These are phyloP conservation scores for Arthrinium puccinioides DNA, from an alignment of 2,329 filamentous ascomycete genomes.

Conservation along the genomic window DNA sequence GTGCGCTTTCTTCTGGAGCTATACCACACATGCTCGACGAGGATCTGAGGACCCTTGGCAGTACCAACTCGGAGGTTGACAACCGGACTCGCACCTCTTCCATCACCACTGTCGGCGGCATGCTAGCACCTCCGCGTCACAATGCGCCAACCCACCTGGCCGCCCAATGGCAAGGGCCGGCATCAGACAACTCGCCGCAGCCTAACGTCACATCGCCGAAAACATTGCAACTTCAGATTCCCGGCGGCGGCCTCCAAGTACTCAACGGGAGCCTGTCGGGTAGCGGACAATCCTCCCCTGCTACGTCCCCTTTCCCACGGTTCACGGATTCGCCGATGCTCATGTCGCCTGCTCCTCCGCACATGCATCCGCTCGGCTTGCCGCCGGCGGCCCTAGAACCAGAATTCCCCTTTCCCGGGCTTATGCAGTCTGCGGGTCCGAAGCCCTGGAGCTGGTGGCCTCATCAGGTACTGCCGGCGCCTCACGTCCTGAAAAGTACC, in stretches of 20 bases:
- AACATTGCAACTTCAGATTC: constrained; percentile 38
- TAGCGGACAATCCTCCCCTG: constrained; percentile 38
- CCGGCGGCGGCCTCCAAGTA: constrained; percentile 39
- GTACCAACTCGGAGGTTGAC: constrained; percentile 24
- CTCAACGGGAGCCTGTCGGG: constrained; percentile 34
- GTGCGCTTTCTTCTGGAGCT: constrained; percentile 42
- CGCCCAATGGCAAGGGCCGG: constrained; percentile 10
- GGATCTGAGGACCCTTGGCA: constrained; percentile 33
- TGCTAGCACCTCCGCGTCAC: constrained; percentile 22
- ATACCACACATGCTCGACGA: constrained; percentile 25
- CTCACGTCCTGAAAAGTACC: constrained; percentile 62
- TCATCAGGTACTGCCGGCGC: constrained; percentile 63
- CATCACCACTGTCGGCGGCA: constrained; percentile 21
- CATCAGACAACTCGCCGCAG: too few species aligned
- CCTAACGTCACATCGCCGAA: constrained; percentile 9
- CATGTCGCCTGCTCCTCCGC: constrained; percentile 33
- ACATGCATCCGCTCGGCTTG: constrained; percentile 46
- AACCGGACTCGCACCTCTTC: constrained; percentile 10
- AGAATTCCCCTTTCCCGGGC: constrained; percentile 32
- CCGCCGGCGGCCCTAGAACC: constrained; percentile 42
- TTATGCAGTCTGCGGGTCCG: constrained; percentile 30
- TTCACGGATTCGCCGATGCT: constrained; percentile 53
- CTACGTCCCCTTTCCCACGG: constrained; percentile 58
- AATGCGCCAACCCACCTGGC: constrained; percentile 10
- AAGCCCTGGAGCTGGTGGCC: constrained; percentile 72